Evolutionary conservation across 2,329 filamentous ascomycete species (phyloP).

Genomic region (Acarospora socialis): DNA sequence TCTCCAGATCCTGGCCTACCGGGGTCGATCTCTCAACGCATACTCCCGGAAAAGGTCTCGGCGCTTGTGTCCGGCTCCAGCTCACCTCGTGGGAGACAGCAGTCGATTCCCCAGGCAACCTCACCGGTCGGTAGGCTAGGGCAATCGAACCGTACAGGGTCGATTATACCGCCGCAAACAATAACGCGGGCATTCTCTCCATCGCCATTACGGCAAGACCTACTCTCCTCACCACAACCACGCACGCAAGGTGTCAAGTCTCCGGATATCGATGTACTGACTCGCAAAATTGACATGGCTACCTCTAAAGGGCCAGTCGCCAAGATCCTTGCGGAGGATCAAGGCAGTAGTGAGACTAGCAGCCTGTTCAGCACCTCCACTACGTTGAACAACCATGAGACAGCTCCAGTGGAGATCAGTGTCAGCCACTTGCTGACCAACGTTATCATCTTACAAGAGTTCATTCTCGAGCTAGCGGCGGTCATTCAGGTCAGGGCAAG

Average conservation of each 20-base stretch:
- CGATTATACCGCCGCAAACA: slow-evolving; percentile 7
- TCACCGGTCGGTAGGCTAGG: slow-evolving; percentile 8
- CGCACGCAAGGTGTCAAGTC: too few relatives aligned
- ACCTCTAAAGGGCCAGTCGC: slow-evolving; percentile 1
- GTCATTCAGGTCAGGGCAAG: slow-evolving; percentile 61
- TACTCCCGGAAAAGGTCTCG: slow-evolving; percentile 9
- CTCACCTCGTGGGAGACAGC: slow-evolving; percentile 13
- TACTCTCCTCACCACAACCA: not conserved
- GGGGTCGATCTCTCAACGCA: slow-evolving; percentile 14
- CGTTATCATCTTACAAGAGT: slow-evolving; percentile 64
- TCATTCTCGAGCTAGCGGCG: slow-evolving; percentile 62
- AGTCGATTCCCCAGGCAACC: slow-evolving; percentile 5
- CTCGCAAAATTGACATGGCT: slow-evolving; percentile 9
- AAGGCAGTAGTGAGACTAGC: slow-evolving; percentile 12
- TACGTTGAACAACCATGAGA: slow-evolving; percentile 12
- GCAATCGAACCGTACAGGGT: slow-evolving; percentile 3
- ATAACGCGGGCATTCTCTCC: slow-evolving; percentile 11
- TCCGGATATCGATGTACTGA: slow-evolving; percentile 10
- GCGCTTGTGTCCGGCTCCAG: slow-evolving; percentile 9
- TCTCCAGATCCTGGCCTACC: slow-evolving; percentile 6
- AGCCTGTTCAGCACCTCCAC: slow-evolving; percentile 14
- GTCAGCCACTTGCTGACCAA: slow-evolving; percentile 71
- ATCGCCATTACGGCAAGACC: slow-evolving; percentile 12
- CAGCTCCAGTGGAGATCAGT: slow-evolving; percentile 41
- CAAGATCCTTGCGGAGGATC: slow-evolving; percentile 12